These are phyloP conservation scores for Lasiosphaeria hispida DNA, from an alignment of 495 filamentous ascomycete genomes.

Conservation along the genomic window DNA sequence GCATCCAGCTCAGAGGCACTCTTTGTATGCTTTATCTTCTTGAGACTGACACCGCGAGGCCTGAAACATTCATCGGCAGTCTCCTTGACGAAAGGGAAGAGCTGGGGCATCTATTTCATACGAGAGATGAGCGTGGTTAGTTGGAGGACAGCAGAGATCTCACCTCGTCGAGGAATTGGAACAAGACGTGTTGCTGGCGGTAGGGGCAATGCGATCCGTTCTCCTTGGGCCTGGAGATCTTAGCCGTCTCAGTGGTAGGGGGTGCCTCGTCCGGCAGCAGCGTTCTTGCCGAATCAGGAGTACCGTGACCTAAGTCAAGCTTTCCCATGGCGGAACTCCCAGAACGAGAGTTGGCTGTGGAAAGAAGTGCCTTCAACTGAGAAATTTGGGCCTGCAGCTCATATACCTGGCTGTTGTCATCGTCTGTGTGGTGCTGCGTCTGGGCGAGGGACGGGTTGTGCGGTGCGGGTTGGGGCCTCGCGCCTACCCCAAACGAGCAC, in stretches of 20 bases:
- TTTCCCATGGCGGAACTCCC: too few species aligned
- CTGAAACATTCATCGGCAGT: constrained; percentile 35
- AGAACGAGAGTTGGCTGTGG: too few species aligned
- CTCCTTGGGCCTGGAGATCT: constrained; percentile 16
- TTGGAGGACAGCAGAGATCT: neutral
- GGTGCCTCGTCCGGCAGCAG: too few species aligned
- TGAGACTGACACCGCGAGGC: constrained; percentile 32
- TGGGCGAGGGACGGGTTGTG: too few species aligned
- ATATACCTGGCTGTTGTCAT: too few species aligned
- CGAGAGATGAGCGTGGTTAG: neutral
- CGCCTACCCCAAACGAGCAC: constrained; percentile 22
- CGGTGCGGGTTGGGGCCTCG: neutral
- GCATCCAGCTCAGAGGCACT: neutral
- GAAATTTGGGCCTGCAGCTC: too few species aligned
- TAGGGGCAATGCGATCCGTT: constrained; percentile 19
- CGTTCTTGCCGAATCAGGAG: too few species aligned
- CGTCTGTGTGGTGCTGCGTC: too few species aligned
- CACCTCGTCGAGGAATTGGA: constrained; percentile 27
- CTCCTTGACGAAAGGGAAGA: constrained; percentile 34
- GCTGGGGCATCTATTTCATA: constrained; percentile 14
- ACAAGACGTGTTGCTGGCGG: constrained; percentile 23
- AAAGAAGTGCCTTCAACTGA: too few species aligned
- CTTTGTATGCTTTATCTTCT: constrained; percentile 26
- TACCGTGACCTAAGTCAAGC: too few species aligned
- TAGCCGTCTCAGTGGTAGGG: constrained; percentile 2